Base-by-base conservation (phyloP, 306 rosid species). In the Glycine soja region DNA sequence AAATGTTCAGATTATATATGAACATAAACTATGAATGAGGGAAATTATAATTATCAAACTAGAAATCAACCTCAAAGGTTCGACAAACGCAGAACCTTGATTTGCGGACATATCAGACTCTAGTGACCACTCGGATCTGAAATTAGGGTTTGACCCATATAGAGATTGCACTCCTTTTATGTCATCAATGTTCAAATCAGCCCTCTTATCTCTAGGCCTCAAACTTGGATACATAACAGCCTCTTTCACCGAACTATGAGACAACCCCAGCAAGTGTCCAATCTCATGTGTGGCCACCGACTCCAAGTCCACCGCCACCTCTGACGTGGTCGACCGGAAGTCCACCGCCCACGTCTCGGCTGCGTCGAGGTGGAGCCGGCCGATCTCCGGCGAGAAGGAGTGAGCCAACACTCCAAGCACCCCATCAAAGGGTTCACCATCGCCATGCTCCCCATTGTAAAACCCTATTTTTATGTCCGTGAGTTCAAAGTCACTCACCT, bases 231-330 rank as follows among this genome's bases (percentile, higher is more conserved):
- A 94, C 97, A 94, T 94, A 1, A 94, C 92, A 0, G 97, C 90
- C 64, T 90, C 93, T 24, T 80, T 88, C 11, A 88, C 92, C 6
- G 76, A 32, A 57, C 97, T 92, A 66, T 94, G 98, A 3, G 90
- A 95, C 72, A 94, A 68, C 36, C 98, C 97, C 24, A 94, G 79
- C 88, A 94, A 40, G 77, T 94, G 98, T 4, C 98, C 98, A 7
- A 92, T 94, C 89, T 94, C 98, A 34, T 94, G 97, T 1, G 90
- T 84, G 5, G 91, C 97, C 50, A 94, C 96, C 3, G 98, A 94
- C 61, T 94, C 98, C 85, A 94, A 82, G 76, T 94, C 96, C 15
- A 94, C 78, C 0, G 98, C 98, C 83, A 82, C 91, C 15, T 74
- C 63, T 0, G 98, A 94, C 48, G 79, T 79, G 15, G 90, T 93